Evolutionary conservation across 2,329 filamentous ascomycete genomes (phyloP).

Genomic region (Venturia pyrina): DNA sequence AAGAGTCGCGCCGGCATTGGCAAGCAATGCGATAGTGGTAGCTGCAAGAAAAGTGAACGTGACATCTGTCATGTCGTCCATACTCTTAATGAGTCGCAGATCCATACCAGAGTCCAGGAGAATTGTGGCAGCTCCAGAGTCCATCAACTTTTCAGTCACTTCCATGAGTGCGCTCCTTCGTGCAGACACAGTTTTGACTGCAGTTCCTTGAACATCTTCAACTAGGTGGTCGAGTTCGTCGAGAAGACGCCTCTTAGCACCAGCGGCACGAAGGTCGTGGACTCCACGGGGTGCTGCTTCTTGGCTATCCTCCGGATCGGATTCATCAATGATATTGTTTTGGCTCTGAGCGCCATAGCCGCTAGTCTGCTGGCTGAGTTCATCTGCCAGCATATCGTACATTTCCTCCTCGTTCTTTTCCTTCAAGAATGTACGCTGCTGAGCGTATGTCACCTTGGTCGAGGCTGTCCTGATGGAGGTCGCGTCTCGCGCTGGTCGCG

Average conservation of each 20-base stretch:
- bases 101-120: conserved; percentile 69
- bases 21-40: conserved; percentile 53
- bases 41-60: conserved; percentile 51
- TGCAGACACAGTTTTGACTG: conserved; percentile 31
- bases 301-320: conserved; percentile 35
- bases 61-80: conserved; percentile 35
- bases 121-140: conserved; percentile 54
- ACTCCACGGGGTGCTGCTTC: conserved; percentile 43
- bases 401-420: conserved; percentile 29
- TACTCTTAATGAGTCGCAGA: conserved; percentile 53
- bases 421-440: conserved; percentile 49
- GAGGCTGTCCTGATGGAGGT: conserved; percentile 19
- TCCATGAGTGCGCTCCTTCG: conserved; percentile 46
- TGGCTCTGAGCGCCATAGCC: not conserved
- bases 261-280: conserved; percentile 51
- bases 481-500: conserved; percentile 19
- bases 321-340: conserved; percentile 20
- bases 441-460: conserved; percentile 48
- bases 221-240: conserved; percentile 46
- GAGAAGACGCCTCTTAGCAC: conserved; percentile 46
- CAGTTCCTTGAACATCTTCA: conserved; percentile 46
- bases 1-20: conserved; percentile 50
- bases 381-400: conserved; percentile 11
- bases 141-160: conserved; percentile 42
- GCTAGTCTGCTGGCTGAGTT: conserved; percentile 4